These are phyloP conservation scores for Eimeria acervulina DNA, from an alignment of 169 alveolate species.

Conservation along the genomic window DNA sequence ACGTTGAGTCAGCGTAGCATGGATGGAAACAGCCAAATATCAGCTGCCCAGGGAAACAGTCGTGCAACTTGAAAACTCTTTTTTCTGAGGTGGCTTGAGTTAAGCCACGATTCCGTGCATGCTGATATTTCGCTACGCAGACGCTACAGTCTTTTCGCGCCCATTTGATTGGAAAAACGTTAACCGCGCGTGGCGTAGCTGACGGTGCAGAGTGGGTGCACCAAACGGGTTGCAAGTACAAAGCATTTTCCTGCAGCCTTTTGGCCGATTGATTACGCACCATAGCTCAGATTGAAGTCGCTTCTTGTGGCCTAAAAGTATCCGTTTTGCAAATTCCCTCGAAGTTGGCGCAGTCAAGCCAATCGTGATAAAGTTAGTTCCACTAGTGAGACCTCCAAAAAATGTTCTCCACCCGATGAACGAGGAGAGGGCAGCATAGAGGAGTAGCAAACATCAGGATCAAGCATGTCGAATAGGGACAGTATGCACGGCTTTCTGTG, in stretches of 20 bases:
- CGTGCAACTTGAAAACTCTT: background rate
- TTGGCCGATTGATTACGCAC: background rate
- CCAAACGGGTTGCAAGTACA: background rate
- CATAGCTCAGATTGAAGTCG: background rate
- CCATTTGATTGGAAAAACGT: background rate
- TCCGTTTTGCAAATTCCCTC: background rate
- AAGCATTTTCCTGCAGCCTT: background rate
- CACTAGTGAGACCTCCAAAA: background rate
- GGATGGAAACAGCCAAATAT: background rate
- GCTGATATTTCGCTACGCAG: background rate
- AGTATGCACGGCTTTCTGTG: background rate
- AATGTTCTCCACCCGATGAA: background rate
- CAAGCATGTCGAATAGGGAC: background rate
- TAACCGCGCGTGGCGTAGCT: background rate
- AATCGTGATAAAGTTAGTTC: background rate
- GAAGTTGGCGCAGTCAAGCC: background rate
- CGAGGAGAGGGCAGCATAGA: background rate
- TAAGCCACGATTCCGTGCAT: background rate
- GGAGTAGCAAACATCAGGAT: background rate
- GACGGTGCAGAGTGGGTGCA: background rate
- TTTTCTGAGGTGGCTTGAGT: background rate
- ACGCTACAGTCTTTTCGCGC: background rate
- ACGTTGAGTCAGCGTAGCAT: background rate
- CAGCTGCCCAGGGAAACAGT: background rate
- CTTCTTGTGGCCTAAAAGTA: background rate